phyloP scores from a whole-genome alignment of 768 basidiomycete genomes.

The Pseudohyphozyma bogoriensis region DNA sequence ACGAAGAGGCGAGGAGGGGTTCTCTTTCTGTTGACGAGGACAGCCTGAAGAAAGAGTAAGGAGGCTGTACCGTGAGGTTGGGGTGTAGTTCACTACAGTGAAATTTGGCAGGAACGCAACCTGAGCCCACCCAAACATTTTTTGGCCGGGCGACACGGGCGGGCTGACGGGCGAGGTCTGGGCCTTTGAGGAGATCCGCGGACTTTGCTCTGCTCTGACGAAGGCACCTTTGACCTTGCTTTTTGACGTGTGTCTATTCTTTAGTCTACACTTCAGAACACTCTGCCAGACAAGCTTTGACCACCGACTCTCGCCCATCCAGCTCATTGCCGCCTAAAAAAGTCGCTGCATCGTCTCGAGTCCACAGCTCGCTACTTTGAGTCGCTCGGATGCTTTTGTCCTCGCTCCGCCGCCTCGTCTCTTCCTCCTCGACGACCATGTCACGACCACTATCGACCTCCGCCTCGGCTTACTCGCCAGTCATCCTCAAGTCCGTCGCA shows the following conservation, averaged over 20 bases:
- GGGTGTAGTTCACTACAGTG: not conserved
- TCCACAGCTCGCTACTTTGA: not conserved
- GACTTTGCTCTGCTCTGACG: not conserved
- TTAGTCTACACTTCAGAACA: too few relatives aligned
- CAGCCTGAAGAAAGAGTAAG: not conserved
- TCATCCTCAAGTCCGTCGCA: constrained; percentile 49
- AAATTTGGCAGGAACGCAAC: not conserved
- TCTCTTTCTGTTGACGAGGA: not conserved
- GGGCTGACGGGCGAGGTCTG: too few relatives aligned
- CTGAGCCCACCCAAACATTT: not conserved
- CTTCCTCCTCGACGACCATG: not conserved
- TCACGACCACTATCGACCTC: constrained; percentile 11
- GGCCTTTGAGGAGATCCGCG: too few relatives aligned
- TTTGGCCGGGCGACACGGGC: too few relatives aligned
- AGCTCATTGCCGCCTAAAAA: too few relatives aligned
- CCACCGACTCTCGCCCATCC: too few relatives aligned
- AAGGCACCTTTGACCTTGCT: too few relatives aligned
- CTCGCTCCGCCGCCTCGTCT: not conserved
- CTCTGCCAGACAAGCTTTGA: too few relatives aligned
- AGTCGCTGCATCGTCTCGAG: too few relatives aligned
- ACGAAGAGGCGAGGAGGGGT: too few relatives aligned
- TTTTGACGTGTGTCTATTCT: too few relatives aligned
- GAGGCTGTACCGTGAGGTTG: not conserved
- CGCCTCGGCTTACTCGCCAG: too few relatives aligned
- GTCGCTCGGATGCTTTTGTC: not conserved